Conservation (phyloP, 495 filamentous ascomycete species). For the Penicillium longicatenatum region DNA sequence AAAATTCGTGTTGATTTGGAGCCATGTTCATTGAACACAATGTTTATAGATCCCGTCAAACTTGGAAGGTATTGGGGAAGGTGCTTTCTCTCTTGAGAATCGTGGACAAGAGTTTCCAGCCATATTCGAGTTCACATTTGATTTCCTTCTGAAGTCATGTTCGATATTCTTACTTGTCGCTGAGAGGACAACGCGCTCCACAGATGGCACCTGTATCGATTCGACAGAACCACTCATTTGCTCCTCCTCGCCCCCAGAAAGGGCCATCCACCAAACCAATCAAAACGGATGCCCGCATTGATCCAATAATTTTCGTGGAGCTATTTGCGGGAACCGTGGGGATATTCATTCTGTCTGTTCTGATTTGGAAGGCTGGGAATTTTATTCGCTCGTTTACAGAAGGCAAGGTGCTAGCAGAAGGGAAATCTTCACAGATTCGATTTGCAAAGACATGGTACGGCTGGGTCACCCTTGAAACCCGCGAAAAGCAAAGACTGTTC, state of each 20-base stretch:
- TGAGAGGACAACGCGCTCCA: constrained; percentile 5
- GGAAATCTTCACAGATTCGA: constrained; percentile 34
- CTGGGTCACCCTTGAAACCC: constrained; percentile 39
- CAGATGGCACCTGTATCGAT: constrained; percentile 38
- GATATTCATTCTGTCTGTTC: constrained; percentile 41
- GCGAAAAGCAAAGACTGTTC: constrained; percentile 33
- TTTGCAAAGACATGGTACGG: constrained; percentile 51
- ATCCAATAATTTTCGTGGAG: constrained; percentile 32
- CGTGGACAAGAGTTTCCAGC: not conserved
- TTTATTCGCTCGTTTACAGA: constrained; percentile 39
- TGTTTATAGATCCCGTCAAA: too few relatives aligned
- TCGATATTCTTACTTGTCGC: constrained; percentile 26
- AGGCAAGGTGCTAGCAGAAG: constrained; percentile 33
- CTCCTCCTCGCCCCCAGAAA: constrained; percentile 24
- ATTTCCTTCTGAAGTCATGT: not conserved
- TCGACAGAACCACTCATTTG: constrained; percentile 32
- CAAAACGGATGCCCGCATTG: constrained; percentile 25
- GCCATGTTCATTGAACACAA: too few relatives aligned
- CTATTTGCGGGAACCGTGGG: constrained; percentile 42
- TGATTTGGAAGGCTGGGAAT: constrained; percentile 46
- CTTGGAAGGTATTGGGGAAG: not conserved
- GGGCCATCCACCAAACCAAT: constrained; percentile 17
- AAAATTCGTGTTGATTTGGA: not conserved
- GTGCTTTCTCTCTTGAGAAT: not conserved
- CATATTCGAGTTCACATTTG: not conserved